phyloP scores from a whole-genome alignment of 2,329 filamentous ascomycete genomes.

The Ophioceras dolichostomum region DNA sequence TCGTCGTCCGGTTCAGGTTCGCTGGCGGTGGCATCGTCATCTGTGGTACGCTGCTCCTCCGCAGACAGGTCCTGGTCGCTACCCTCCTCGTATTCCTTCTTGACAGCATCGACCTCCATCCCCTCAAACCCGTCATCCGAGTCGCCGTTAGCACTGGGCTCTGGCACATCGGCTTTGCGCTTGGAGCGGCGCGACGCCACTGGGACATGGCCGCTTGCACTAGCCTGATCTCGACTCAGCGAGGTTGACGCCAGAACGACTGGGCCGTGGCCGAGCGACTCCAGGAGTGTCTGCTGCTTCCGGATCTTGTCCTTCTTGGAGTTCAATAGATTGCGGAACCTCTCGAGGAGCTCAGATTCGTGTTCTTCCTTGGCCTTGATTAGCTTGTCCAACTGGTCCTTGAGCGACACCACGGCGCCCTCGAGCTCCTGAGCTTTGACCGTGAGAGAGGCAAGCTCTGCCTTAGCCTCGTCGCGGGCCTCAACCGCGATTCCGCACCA shows the following conservation, averaged over 20 bases:
- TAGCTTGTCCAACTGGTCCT: conserved; percentile 53
- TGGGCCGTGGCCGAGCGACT: neutral
- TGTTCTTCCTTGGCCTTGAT: conserved; percentile 52
- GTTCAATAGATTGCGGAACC: conserved; percentile 60
- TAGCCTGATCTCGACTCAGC: neutral
- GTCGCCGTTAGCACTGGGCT: conserved; percentile 18
- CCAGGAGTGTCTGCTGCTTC: conserved; percentile 54
- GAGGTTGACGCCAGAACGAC: neutral
- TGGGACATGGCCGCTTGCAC: neutral
- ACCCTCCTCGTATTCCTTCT: conserved; percentile 9
- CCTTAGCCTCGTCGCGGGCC: conserved; percentile 29
- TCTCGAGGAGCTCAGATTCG: conserved; percentile 53
- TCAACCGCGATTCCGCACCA: conserved; percentile 54
- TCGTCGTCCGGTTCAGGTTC: conserved; percentile 22
- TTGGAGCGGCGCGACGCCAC: conserved; percentile 20
- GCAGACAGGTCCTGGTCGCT: conserved; percentile 15
- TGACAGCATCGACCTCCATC: conserved; percentile 34
- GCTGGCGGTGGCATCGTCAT: conserved; percentile 28
- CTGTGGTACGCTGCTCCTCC: conserved; percentile 23
- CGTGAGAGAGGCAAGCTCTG: conserved; percentile 28
- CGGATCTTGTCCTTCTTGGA: conserved; percentile 72
- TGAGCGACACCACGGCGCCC: conserved; percentile 43
- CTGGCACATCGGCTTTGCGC: conserved; percentile 31
- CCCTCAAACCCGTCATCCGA: conserved; percentile 32
- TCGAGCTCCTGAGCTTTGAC: conserved; percentile 35